Conservation (phyloP, 331 rosid species). For the Pyrus hybrid region DNA sequence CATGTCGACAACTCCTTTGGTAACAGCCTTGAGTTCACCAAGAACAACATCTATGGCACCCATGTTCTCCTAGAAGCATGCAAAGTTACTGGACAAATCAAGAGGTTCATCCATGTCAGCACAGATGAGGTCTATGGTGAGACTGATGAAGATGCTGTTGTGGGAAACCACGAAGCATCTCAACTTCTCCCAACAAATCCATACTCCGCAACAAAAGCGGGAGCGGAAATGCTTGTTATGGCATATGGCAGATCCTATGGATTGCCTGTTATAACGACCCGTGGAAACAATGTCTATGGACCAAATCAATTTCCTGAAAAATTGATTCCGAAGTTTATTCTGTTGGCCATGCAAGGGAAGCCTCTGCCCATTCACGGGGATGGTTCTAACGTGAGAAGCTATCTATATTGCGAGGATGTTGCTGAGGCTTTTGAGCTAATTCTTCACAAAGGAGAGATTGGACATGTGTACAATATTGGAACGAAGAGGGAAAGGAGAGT, state of each 20-base stretch:
- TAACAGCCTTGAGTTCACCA: constrained; percentile 83
- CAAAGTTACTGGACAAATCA: constrained; percentile 81
- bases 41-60: constrained; percentile 85
- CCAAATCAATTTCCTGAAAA: constrained; percentile 45
- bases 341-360: constrained; percentile 36
- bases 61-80: constrained; percentile 84
- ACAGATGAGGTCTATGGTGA: constrained; percentile 93
- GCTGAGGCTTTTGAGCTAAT: constrained; percentile 43
- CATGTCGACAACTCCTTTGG: constrained; percentile 87
- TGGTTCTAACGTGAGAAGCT: constrained; percentile 41
- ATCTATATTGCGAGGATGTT: constrained; percentile 37
- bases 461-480: constrained; percentile 39
- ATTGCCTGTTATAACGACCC: constrained; percentile 36
- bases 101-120: constrained; percentile 84
- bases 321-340: constrained; percentile 38
- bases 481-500: constrained; percentile 43
- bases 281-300: constrained; percentile 43
- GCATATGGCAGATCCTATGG: constrained; percentile 40
- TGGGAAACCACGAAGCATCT: constrained; percentile 85
- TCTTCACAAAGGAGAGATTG: constrained; percentile 45
- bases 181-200: constrained; percentile 70
- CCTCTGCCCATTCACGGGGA: constrained; percentile 40
- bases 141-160: constrained; percentile 84
- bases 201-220: constrained; percentile 40
- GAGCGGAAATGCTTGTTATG: constrained; percentile 46